phyloP scores from a whole-genome alignment of 768 basidiomycete genomes.

The Tremella yokohamensis region DNA sequence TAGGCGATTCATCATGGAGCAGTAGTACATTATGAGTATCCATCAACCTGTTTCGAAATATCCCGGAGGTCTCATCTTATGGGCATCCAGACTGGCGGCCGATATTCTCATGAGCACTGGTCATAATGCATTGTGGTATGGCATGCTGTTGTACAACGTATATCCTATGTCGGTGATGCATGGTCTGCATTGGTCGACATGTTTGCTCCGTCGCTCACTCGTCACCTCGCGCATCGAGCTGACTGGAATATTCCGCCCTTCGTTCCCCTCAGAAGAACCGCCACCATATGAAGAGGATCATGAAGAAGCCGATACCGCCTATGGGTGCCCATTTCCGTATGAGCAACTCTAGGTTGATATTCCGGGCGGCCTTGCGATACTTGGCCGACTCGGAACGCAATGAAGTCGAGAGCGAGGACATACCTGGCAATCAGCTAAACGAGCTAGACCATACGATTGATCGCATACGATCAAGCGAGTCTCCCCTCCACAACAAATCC shows the following conservation, averaged over 20 bases:
- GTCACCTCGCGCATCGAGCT: background rate
- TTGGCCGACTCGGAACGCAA: slow-evolving; percentile 94
- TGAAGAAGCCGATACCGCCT: slow-evolving; percentile 64
- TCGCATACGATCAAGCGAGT: slow-evolving; percentile 78
- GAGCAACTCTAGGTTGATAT: slow-evolving; percentile 91
- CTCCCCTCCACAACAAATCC: slow-evolving; percentile 94
- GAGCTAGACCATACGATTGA: background rate
- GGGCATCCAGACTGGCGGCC: too few relatives aligned
- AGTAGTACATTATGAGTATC: background rate
- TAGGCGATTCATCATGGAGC: slow-evolving; percentile 13
- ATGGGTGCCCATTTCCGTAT: slow-evolving; percentile 92
- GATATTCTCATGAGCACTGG: too few relatives aligned
- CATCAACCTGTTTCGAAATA: too few relatives aligned
- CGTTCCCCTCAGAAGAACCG: slow-evolving; percentile 52
- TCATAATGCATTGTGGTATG: too few relatives aligned
- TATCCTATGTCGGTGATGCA: slow-evolving; percentile 4
- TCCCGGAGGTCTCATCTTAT: too few relatives aligned
- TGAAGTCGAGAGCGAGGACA: slow-evolving; percentile 94
- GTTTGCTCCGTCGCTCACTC: background rate
- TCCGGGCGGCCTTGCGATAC: slow-evolving; percentile 90
- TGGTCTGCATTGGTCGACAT: background rate
- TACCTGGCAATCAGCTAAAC: slow-evolving; percentile 58
- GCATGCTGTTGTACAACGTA: too few relatives aligned
- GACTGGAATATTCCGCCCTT: too few relatives aligned
- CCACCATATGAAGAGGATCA: slow-evolving; percentile 66